Conservation (phyloP, 495 filamentous ascomycete genomes). For the Penicillium salamii region DNA sequence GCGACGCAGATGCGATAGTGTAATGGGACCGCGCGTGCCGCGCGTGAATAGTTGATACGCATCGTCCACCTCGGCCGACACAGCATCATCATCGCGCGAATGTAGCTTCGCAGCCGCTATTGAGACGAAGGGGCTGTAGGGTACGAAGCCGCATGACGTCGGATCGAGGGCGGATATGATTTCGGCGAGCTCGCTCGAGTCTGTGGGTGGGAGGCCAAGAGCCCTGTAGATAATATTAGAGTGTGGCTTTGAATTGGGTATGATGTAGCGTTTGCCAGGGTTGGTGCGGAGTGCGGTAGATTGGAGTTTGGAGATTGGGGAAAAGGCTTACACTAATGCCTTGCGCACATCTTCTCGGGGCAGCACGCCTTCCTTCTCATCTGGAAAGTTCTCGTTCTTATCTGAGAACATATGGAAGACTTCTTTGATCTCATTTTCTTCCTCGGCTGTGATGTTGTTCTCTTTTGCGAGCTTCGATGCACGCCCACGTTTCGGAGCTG, state of each 20-base stretch:
- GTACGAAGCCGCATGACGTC: conserved; percentile 69
- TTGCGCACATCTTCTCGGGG: conserved; percentile 74
- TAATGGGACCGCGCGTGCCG: conserved; percentile 58
- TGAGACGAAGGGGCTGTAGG: conserved; percentile 73
- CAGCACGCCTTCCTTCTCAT: conserved; percentile 71
- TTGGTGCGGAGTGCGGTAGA: neutral
- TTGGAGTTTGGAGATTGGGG: neutral
- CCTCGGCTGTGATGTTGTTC: conserved; percentile 73
- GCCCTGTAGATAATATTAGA: conserved; percentile 49
- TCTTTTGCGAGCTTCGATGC: conserved; percentile 86
- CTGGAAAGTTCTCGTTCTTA: conserved; percentile 54
- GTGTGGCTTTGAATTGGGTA: neutral
- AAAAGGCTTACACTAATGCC: conserved; percentile 70
- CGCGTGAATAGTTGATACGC: conserved; percentile 77
- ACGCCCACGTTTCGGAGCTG: conserved; percentile 44
- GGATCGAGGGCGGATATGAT: conserved; percentile 81
- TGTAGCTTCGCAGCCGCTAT: conserved; percentile 82
- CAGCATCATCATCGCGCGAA: conserved; percentile 48
- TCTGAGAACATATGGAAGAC: conserved; percentile 78
- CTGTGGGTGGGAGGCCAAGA: conserved; percentile 64
- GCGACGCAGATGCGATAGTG: conserved; percentile 67
- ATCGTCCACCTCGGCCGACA: conserved; percentile 67
- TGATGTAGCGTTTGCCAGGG: neutral
- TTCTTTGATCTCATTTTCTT: conserved; percentile 88
- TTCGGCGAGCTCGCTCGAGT: conserved; percentile 62